These are phyloP conservation scores for Cladosporium colombiae DNA, from an alignment of 2,329 filamentous ascomycete genomes.

Conservation along the genomic window DNA sequence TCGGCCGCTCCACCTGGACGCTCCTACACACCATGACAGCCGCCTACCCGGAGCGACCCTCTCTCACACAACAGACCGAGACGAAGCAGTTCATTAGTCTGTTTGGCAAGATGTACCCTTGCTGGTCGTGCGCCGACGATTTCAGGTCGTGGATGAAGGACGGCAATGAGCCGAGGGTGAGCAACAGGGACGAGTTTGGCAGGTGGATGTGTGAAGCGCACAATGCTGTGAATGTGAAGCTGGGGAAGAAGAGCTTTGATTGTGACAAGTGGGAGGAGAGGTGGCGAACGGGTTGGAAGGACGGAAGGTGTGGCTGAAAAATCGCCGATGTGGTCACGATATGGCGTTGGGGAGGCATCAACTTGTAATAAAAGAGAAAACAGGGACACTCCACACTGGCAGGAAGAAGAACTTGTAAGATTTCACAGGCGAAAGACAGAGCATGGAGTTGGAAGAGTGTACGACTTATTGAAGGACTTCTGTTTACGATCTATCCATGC, in stretches of 20 bases:
- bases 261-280: slow-evolving; percentile 88
- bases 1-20: slow-evolving; percentile 90
- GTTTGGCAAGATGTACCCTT: slow-evolving; percentile 88
- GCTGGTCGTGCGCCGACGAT: slow-evolving; percentile 92
- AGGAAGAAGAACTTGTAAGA: neutral
- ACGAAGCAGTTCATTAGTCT: slow-evolving; percentile 75
- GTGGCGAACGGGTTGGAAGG: slow-evolving; percentile 87
- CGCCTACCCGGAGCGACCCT: slow-evolving; percentile 73
- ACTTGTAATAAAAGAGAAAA: neutral
- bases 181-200: slow-evolving; percentile 68
- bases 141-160: slow-evolving; percentile 78
- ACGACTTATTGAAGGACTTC: neutral
- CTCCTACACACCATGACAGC: slow-evolving; percentile 90
- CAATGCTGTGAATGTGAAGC: slow-evolving; percentile 83
- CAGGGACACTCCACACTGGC: neutral
- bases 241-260: slow-evolving; percentile 90
- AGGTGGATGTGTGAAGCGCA: slow-evolving; percentile 83
- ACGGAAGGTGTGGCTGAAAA: slow-evolving; percentile 63
- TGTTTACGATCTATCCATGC: neutral
- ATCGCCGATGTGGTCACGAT: too few species aligned
- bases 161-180: slow-evolving; percentile 64
- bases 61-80: slow-evolving; percentile 69
- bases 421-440: neutral
- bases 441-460: neutral
- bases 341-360: slow-evolving; percentile 8